phyloP scores from a whole-genome alignment of 1,139 yeast species.

The Yamadazyma membranifaciens region DNA sequence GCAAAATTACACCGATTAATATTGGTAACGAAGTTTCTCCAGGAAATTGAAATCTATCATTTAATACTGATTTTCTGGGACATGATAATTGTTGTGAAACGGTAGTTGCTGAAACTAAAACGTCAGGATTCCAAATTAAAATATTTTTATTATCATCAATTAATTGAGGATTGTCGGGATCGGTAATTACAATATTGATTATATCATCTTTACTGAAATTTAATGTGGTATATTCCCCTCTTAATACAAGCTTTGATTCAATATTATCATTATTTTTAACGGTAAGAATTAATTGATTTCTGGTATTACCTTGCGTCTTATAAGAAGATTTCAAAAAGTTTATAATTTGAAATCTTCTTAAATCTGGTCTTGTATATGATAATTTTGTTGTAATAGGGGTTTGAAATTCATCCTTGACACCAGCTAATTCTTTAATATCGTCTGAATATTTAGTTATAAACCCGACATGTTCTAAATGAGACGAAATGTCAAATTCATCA shows the following conservation, averaged over 20 bases:
- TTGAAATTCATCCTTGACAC: constrained; percentile 6
- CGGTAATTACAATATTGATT: constrained; percentile 56
- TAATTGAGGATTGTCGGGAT: constrained; percentile 32
- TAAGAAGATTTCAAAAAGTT: constrained; percentile 33
- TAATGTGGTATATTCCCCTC: constrained; percentile 50
- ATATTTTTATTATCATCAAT: constrained; percentile 63
- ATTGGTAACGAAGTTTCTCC: constrained; percentile 60
- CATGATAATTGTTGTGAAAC: constrained; percentile 77
- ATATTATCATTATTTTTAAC: constrained; percentile 38
- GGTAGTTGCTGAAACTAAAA: constrained; percentile 75
- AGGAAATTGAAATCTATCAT: constrained; percentile 50
- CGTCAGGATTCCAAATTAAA: constrained; percentile 80
- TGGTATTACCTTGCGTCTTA: constrained; percentile 25
- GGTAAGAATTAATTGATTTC: constrained; percentile 49
- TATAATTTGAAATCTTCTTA: constrained; percentile 51
- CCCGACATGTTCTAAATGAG: neutral
- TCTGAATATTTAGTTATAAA: constrained; percentile 8
- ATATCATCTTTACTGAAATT: constrained; percentile 49
- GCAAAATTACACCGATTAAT: constrained; percentile 77
- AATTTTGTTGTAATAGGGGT: constrained; percentile 19
- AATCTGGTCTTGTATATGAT: constrained; percentile 44
- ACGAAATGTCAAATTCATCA: constrained; percentile 10
- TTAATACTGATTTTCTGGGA: constrained; percentile 65
- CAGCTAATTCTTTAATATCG: constrained; percentile 7
- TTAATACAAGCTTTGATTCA: constrained; percentile 39